phyloP scores from a whole-genome alignment of 345 rosid genomes.

The Hibiscus tridactylites region DNA sequence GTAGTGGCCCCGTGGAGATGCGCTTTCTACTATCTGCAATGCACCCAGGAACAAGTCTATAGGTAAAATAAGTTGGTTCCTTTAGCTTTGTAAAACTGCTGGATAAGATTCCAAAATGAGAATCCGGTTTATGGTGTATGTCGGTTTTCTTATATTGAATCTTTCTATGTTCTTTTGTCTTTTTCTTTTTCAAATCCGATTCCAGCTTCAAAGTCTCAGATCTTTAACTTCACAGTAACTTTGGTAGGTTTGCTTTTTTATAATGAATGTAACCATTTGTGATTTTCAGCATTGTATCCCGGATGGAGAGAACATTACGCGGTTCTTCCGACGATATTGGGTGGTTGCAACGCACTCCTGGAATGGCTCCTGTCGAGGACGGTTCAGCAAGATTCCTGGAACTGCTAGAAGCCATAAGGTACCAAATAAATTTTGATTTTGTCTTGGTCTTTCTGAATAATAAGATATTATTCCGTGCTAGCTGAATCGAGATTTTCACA shows the following conservation, averaged over 20 bases:
- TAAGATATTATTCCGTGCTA: neutral
- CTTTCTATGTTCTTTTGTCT: neutral
- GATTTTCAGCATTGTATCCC: slow-evolving; percentile 39
- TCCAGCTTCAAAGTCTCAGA: neutral
- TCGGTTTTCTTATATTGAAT: neutral
- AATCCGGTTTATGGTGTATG: neutral
- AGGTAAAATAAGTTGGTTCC: slow-evolving; percentile 28
- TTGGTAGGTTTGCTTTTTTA: slow-evolving; percentile 1
- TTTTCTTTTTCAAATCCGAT: too few relatives aligned
- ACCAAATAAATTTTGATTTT: neutral
- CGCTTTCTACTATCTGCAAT: slow-evolving; percentile 29
- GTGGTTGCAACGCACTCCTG: slow-evolving; percentile 53
- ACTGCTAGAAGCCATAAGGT: slow-evolving; percentile 50
- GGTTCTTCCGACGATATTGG: slow-evolving; percentile 74
- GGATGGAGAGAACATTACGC: slow-evolving; percentile 39
- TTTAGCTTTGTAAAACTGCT: too few relatives aligned
- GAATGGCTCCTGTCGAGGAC: slow-evolving; percentile 50
- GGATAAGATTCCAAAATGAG: neutral
- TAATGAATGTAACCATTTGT: slow-evolving; percentile 5
- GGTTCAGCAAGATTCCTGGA: slow-evolving; percentile 56
- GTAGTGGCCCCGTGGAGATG: slow-evolving; percentile 35
- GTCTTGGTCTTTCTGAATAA: neutral
- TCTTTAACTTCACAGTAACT: neutral
- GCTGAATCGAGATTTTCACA: neutral
- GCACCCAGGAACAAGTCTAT: slow-evolving; percentile 27